phyloP scores from a whole-genome alignment of 352 stramenopile genomes.

The Pythium angustatum region DNA sequence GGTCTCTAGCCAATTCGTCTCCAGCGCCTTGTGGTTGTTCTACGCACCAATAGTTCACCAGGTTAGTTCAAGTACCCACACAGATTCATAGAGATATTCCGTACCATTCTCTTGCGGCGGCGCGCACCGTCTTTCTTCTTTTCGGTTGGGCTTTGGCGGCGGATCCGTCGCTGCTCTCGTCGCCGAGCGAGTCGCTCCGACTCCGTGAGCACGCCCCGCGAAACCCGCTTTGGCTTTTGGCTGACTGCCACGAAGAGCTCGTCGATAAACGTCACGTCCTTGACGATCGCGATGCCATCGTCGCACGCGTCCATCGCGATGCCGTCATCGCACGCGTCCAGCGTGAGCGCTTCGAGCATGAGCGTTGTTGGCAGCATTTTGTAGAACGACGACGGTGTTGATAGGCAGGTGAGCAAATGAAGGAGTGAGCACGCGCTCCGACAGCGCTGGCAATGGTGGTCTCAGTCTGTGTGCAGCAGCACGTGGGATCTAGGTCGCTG shows the following conservation, averaged over 20 bases:
- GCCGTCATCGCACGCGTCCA: neutral
- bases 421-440: no score
- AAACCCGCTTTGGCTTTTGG: neutral
- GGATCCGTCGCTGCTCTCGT: neutral
- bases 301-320: neutral
- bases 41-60: neutral
- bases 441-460: no score
- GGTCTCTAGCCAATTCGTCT: neutral
- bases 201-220: neutral
- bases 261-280: neutral
- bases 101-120: neutral
- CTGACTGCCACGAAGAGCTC: neutral
- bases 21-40: neutral
- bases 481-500: no score
- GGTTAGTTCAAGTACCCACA: no score
- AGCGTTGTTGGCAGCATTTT: neutral
- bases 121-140: neutral
- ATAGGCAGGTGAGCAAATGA: no score
- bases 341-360: no score
- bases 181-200: neutral
- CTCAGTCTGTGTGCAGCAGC: no score
- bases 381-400: no score
- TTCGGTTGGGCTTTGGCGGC: neutral
- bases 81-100: neutral
- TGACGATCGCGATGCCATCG: neutral